Percentiles rank a stretch among this genome's conserved stretches.
Conservation (phyloP, 352 stramenopile species). For the Globisporangium perplexum region DNA sequence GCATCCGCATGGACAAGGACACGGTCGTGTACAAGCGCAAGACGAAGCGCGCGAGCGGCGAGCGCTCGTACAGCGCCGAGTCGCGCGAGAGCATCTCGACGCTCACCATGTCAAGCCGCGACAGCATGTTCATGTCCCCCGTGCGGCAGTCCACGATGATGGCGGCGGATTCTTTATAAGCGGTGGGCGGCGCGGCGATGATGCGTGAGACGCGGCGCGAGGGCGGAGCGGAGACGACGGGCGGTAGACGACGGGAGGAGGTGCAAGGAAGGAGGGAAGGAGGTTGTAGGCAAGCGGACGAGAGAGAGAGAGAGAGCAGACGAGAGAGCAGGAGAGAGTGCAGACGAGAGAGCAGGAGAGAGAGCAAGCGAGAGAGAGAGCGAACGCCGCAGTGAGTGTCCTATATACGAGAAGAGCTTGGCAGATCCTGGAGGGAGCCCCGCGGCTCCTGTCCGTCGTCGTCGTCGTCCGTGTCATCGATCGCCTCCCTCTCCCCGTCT, state of each 20-base stretch:
- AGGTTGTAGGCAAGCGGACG: not conserved
- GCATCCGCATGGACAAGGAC: conserved; percentile 88
- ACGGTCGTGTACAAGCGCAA: conserved; percentile 88
- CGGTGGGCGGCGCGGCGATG: no score
- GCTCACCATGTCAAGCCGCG: conserved; percentile 62
- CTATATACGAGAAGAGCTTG: conserved; percentile 11
- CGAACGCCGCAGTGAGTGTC: conserved; percentile 7
- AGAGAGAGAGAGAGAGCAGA: not conserved
- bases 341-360: not conserved
- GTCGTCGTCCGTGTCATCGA: no score
- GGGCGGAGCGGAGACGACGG: no score
- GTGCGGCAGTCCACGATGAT: conserved; percentile 71
- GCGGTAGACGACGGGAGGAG: no score
- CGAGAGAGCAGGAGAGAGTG: not conserved
- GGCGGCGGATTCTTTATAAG: conserved; percentile 26
- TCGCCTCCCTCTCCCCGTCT: no score
- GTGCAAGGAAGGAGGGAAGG: no score
- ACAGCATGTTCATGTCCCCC: conserved; percentile 69
- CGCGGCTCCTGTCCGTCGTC: conserved; percentile 12
- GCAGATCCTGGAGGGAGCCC: not conserved
- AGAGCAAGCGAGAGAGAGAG: conserved; percentile 1
- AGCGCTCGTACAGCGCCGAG: conserved; percentile 57
- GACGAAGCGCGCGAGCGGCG: conserved; percentile 50
- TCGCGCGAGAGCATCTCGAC: conserved; percentile 78
- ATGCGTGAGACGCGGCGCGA: no score